Evolutionary conservation across 768 basidiomycete species (phyloP).

Genomic region (Scleroderma bovista): DNA sequence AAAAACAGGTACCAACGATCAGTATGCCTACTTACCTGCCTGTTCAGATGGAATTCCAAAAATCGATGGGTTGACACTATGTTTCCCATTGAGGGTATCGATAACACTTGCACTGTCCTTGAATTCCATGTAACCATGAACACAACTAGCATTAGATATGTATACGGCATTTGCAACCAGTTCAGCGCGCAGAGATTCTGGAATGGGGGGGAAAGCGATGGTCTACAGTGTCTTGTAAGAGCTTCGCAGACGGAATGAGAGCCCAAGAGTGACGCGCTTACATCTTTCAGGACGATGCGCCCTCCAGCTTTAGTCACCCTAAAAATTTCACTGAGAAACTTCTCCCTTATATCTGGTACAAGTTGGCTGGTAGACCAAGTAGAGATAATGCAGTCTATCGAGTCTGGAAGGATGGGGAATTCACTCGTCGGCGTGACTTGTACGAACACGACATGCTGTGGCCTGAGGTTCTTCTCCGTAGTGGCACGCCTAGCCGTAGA

Average conservation of each 20-base stretch:
- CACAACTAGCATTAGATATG: conserved; percentile 44
- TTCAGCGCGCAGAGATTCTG: conserved; percentile 37
- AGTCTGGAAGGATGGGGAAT: conserved; percentile 42
- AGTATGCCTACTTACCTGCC: not conserved
- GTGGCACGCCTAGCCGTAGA: conserved; percentile 43
- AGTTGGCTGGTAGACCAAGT: conserved; percentile 49
- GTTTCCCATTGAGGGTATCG: not conserved
- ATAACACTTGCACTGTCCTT: conserved; percentile 33
- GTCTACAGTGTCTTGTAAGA: conserved; percentile 33
- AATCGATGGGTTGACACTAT: not conserved
- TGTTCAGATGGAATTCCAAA: too few relatives aligned
- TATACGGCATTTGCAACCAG: conserved; percentile 40
- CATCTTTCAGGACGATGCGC: conserved; percentile 47
- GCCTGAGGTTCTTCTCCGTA: conserved; percentile 31
- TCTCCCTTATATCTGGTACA: conserved; percentile 30
- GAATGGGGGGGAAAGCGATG: conserved; percentile 40
- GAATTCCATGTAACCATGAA: conserved; percentile 35
- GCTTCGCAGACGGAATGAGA: too few relatives aligned
- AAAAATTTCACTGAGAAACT: conserved; percentile 40
- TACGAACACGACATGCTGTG: conserved; percentile 47
- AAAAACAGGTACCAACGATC: not conserved
- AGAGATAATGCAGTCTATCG: conserved; percentile 51
- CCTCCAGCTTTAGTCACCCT: conserved; percentile 54
- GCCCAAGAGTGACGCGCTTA: conserved; percentile 12
- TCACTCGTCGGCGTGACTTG: conserved; percentile 36